A percentile compares a stretch with the other conserved stretches of the same genome.
Conservation (phyloP, 1,284 basidiomycete genomes). For the Marasmius oreades region DNA sequence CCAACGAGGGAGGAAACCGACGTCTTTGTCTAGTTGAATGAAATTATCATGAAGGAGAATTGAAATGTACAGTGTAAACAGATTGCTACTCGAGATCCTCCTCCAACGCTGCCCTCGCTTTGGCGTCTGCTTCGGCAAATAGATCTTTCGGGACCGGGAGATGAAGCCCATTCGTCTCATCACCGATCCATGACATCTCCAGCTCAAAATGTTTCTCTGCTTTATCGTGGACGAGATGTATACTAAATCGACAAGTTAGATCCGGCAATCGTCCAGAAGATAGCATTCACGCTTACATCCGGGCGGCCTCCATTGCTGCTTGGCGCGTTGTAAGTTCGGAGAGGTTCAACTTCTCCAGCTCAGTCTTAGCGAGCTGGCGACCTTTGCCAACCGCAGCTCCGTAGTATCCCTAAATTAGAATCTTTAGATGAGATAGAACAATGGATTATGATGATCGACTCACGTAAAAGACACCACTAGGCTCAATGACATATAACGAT, state of each 20-base stretch:
- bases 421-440: neutral
- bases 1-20: neutral
- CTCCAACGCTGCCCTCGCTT: slow-evolving; percentile 87
- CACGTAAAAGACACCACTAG: slow-evolving; percentile 91
- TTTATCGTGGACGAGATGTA: slow-evolving; percentile 97
- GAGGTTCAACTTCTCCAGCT: slow-evolving; percentile 93
- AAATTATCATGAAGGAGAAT: neutral
- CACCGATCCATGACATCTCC: slow-evolving; percentile 95
- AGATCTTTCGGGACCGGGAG: slow-evolving; percentile 83
- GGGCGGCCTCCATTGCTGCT: slow-evolving; percentile 90
- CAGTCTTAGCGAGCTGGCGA: slow-evolving; percentile 95
- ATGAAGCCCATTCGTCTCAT: slow-evolving; percentile 82
- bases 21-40: neutral
- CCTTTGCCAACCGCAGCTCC: slow-evolving; percentile 97
- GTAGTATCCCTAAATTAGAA: slow-evolving; percentile 73
- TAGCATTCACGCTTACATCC: slow-evolving; percentile 67
- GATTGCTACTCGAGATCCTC: slow-evolving; percentile 75
- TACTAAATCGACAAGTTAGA: slow-evolving; percentile 47
- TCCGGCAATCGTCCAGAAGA: slow-evolving; percentile 2
- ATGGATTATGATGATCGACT: slow-evolving; percentile 23
- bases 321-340: slow-evolving; percentile 75
- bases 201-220: slow-evolving; percentile 99
- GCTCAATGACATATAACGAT: slow-evolving; percentile 89
- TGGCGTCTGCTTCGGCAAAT: slow-evolving; percentile 81
- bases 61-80: slow-evolving; percentile 1